phyloP scores from a whole-genome alignment of 306 rosid species.

The Purshia tridentata region DNA sequence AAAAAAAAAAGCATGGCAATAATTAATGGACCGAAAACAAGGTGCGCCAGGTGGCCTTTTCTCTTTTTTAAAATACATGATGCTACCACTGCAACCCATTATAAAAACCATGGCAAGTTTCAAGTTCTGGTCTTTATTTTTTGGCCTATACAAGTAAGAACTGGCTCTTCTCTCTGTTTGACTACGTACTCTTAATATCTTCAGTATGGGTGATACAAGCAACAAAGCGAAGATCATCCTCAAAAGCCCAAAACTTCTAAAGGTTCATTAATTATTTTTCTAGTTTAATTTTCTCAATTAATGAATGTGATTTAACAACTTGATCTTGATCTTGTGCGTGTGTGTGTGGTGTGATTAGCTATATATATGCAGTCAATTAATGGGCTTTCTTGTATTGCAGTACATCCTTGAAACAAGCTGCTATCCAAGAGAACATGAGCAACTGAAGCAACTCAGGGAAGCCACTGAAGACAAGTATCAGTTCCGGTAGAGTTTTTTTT shows the following conservation, averaged over 20 bases:
- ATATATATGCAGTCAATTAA: background rate
- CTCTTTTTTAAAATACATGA: too few species aligned
- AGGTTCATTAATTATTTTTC: conserved; percentile 18
- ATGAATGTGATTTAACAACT: too few species aligned
- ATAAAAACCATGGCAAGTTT: too few species aligned
- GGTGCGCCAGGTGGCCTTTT: too few species aligned
- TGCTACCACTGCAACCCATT: too few species aligned
- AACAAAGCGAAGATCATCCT: conserved; percentile 29
- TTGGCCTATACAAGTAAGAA: too few species aligned
- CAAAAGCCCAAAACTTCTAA: conserved; percentile 30
- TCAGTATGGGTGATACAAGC: background rate
- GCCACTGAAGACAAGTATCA: conserved; percentile 36
- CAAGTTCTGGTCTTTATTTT: too few species aligned
- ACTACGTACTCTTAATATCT: background rate
- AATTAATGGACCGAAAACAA: too few species aligned
- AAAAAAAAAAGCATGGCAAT: too few species aligned
- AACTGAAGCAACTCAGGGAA: conserved; percentile 51
- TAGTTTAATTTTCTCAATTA: background rate
- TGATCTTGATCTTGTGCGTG: too few species aligned
- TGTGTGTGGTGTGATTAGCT: too few species aligned
- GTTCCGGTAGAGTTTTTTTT: background rate
- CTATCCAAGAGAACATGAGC: conserved; percentile 53
- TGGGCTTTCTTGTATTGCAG: conserved; percentile 9
- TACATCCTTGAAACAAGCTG: conserved; percentile 47
- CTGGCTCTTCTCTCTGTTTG: too few species aligned